Evolutionary conservation across 805 yeast species (phyloP).

Genomic region (Myxozyma melibiosi): DNA sequence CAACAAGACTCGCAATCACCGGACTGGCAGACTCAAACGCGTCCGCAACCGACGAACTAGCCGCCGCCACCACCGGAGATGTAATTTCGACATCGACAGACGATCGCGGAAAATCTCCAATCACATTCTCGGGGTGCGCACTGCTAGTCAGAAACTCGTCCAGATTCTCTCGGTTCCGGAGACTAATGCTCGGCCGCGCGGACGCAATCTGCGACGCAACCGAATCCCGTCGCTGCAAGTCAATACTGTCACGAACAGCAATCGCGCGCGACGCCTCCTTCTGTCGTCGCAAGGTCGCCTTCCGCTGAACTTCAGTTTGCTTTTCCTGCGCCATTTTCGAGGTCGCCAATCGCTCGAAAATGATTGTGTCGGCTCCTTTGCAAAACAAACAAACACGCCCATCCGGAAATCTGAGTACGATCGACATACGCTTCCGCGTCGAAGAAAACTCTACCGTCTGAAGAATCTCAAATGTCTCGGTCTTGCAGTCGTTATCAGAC

Average conservation of each 20-base stretch:
- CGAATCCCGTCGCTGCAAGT: conserved; percentile 33
- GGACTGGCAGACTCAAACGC: conserved; percentile 9
- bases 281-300: conserved; percentile 63
- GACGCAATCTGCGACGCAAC: background rate
- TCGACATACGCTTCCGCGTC: conserved; percentile 90
- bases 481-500: conserved; percentile 60
- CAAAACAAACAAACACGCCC: conserved; percentile 74
- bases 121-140: conserved; percentile 37
- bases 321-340: conserved; percentile 62
- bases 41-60: conserved; percentile 9
- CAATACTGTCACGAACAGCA: conserved; percentile 54
- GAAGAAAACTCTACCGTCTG: conserved; percentile 87
- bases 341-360: conserved; percentile 69
- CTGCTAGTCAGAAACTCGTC: conserved; percentile 35
- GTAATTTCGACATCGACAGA: conserved; percentile 25
- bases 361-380: conserved; percentile 95
- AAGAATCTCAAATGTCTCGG: conserved; percentile 70
- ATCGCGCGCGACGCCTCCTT: conserved; percentile 72
- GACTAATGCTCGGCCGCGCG: conserved; percentile 44
- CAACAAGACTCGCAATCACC: conserved; percentile 3
- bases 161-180: conserved; percentile 36
- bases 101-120: conserved; percentile 26
- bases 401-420: conserved; percentile 76
- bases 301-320: conserved; percentile 61
- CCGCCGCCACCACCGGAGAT: conserved; percentile 8